Evolutionary conservation across 306 rosid species (phyloP).

Genomic region (Cucumis cinereus): DNA sequence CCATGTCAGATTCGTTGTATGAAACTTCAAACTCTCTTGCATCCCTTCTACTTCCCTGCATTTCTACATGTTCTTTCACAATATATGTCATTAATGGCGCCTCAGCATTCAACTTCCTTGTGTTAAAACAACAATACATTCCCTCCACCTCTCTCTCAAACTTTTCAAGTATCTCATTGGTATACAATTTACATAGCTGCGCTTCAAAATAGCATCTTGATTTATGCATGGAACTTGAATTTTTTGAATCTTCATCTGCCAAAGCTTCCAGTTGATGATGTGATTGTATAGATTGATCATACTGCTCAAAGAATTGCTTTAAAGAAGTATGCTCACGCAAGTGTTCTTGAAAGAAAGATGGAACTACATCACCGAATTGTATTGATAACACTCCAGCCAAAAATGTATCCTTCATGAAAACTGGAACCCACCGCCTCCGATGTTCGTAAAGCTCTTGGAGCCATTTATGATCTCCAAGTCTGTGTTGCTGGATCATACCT

Average conservation of each 20-base stretch:
- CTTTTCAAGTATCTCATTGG: slow-evolving; percentile 34
- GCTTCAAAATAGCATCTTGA: slow-evolving; percentile 40
- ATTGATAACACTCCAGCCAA: slow-evolving; percentile 47
- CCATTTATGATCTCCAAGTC: slow-evolving; percentile 45
- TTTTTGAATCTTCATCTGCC: slow-evolving; percentile 54
- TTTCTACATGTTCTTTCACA: slow-evolving; percentile 41
- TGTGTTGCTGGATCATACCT: slow-evolving; percentile 40
- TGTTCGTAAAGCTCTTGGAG: slow-evolving; percentile 47
- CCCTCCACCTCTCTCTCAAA: slow-evolving; percentile 47
- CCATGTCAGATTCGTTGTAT: slow-evolving; percentile 48
- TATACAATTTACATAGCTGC: slow-evolving; percentile 51
- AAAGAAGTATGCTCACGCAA: slow-evolving; percentile 34
- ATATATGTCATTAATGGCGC: slow-evolving; percentile 39
- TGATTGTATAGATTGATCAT: slow-evolving; percentile 37
- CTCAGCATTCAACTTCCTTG: slow-evolving; percentile 34
- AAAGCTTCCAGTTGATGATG: slow-evolving; percentile 39
- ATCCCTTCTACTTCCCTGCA: slow-evolving; percentile 33
- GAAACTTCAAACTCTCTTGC: slow-evolving; percentile 44
- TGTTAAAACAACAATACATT: slow-evolving; percentile 44
- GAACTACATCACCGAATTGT: slow-evolving; percentile 28
- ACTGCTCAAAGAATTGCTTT: slow-evolving; percentile 36
- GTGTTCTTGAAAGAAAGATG: slow-evolving; percentile 33
- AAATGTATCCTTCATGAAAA: slow-evolving; percentile 35
- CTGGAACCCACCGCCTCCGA: slow-evolving; percentile 58
- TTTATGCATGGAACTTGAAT: slow-evolving; percentile 23